These are phyloP conservation scores for Carallia pectinifolia DNA, from an alignment of 345 rosid genomes.

Conservation along the genomic window DNA sequence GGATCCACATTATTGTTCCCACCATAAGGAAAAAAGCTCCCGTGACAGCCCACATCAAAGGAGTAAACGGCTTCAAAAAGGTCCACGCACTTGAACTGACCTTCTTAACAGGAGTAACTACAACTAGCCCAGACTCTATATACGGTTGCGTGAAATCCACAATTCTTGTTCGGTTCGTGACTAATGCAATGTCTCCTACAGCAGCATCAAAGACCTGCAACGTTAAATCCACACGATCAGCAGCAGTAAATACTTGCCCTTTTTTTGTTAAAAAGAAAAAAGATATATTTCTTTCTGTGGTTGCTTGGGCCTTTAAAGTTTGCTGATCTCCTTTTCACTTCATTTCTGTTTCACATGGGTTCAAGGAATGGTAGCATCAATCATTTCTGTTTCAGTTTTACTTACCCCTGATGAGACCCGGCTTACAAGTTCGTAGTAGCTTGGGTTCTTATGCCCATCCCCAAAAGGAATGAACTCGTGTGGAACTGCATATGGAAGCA, in stretches of 20 bases:
- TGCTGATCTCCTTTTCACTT: not conserved
- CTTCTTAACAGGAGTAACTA: constrained; percentile 79
- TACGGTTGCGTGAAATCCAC: constrained; percentile 92
- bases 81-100: constrained; percentile 67
- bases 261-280: no score
- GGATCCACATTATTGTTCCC: constrained; percentile 86
- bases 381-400: constrained; percentile 13
- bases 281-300: not conserved
- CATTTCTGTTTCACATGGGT: no score
- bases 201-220: constrained; percentile 77
- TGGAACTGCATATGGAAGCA: constrained; percentile 72
- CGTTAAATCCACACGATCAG: constrained; percentile 14
- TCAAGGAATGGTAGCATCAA: no score
- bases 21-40: constrained; percentile 63
- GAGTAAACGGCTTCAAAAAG: constrained; percentile 75
- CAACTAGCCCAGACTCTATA: constrained; percentile 84
- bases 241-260: not conserved
- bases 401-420: constrained; percentile 64
- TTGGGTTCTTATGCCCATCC: constrained; percentile 77
- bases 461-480: constrained; percentile 69
- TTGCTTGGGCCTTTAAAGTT: not conserved
- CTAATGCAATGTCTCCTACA: constrained; percentile 76
- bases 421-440: constrained; percentile 58
- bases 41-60: constrained; percentile 80
- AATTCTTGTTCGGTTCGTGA: constrained; percentile 56